Conservation (phyloP, 257 asterid species). For the Misopates orontium region DNA sequence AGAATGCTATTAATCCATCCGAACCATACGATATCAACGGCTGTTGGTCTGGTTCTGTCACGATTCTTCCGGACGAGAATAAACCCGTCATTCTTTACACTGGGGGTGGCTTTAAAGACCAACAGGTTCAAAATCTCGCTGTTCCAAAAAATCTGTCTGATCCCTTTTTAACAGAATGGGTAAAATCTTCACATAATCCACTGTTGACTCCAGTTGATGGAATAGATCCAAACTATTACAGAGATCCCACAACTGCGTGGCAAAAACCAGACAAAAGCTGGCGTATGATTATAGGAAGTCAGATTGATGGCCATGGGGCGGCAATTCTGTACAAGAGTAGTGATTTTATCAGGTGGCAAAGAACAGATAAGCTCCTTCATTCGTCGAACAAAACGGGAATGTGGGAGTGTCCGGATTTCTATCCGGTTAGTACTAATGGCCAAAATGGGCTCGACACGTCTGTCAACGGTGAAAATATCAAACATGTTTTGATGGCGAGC, state of each 20-base stretch:
- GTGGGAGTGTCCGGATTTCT: constrained; percentile 57
- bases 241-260: constrained; percentile 52
- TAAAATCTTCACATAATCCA: constrained; percentile 51
- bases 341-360: constrained; percentile 37
- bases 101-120: constrained; percentile 31
- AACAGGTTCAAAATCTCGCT: constrained; percentile 66
- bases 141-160: constrained; percentile 54
- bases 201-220: constrained; percentile 38
- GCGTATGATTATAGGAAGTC: constrained; percentile 34
- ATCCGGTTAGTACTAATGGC: constrained; percentile 22
- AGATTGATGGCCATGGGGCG: constrained; percentile 29
- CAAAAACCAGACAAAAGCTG: constrained; percentile 26
- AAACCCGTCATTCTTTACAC: constrained; percentile 63
- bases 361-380: constrained; percentile 28
- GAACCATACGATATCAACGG: constrained; percentile 51
- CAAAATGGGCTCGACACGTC: constrained; percentile 38
- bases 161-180: constrained; percentile 56
- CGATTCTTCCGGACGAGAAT: constrained; percentile 34
- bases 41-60: constrained; percentile 73
- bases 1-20: constrained; percentile 45
- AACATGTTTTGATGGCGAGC: constrained; percentile 43
- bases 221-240: constrained; percentile 19
- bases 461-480: constrained; percentile 22
- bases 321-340: constrained; percentile 37
- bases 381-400: constrained; percentile 36